Conservation (phyloP, 768 basidiomycete genomes). For the Flagelloscypha sp. region DNA sequence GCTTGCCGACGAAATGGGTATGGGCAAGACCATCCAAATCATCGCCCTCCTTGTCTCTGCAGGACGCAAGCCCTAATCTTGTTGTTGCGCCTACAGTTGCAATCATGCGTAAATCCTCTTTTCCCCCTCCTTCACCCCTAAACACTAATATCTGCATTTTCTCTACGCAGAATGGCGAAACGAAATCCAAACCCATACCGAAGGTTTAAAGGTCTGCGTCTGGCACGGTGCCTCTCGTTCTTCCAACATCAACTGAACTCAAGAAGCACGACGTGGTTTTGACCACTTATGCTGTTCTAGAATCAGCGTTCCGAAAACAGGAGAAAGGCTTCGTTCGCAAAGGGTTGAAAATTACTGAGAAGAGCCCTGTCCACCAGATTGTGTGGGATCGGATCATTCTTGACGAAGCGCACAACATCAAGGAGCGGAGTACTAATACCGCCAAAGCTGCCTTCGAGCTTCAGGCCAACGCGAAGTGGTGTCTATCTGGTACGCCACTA, state of each 20-base stretch:
- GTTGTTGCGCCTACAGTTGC: slow-evolving; percentile 74
- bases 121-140: slow-evolving; percentile 40
- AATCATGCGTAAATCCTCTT: slow-evolving; percentile 23
- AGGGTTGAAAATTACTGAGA: slow-evolving; percentile 75
- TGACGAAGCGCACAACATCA: slow-evolving; percentile 97
- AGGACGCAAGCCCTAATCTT: slow-evolving; percentile 69
- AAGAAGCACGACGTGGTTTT: slow-evolving; percentile 84
- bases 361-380: slow-evolving; percentile 75
- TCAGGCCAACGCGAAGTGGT: slow-evolving; percentile 79
- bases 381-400: slow-evolving; percentile 81
- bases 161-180: slow-evolving; percentile 83
- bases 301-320: slow-evolving; percentile 87
- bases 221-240: slow-evolving; percentile 84
- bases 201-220: slow-evolving; percentile 77
- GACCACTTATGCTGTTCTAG: slow-evolving; percentile 82
- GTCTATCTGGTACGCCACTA: slow-evolving; percentile 90
- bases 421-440: slow-evolving; percentile 89
- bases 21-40: slow-evolving; percentile 97
- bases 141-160: no score
- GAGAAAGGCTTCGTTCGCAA: slow-evolving; percentile 87
- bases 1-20: slow-evolving; percentile 92
- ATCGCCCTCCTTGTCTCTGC: slow-evolving; percentile 84
- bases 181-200: slow-evolving; percentile 82
- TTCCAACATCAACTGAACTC: slow-evolving; percentile 55
- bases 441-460: slow-evolving; percentile 96